These are phyloP conservation scores for Eruca vesicaria DNA, from an alignment of 441 rosid genomes.

Conservation along the genomic window DNA sequence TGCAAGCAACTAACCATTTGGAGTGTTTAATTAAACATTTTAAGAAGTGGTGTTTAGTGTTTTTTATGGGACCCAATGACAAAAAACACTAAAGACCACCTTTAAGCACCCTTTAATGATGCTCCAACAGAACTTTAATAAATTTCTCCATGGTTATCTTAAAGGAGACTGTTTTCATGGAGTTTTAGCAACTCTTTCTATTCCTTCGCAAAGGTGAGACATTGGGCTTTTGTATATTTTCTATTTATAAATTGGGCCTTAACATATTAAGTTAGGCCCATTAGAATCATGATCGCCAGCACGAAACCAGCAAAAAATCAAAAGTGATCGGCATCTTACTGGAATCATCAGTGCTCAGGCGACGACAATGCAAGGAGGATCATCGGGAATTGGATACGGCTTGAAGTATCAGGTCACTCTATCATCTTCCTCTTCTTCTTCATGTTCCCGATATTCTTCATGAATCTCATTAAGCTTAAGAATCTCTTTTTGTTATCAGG, in stretches of 20 bases:
- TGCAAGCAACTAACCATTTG: too few relatives aligned
- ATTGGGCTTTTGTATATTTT: neutral
- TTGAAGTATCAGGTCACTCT: conserved; percentile 78
- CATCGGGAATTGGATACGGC: conserved; percentile 84
- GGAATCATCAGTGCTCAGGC: conserved; percentile 23
- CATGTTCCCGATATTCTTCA: neutral
- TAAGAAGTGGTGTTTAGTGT: too few relatives aligned
- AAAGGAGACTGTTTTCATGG: too few relatives aligned
- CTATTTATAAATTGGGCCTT: neutral
- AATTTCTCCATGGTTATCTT: too few relatives aligned
- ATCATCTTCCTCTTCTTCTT: neutral
- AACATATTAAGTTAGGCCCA: conserved; percentile 9
- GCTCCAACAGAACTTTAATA: too few relatives aligned
- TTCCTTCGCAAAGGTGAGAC: too few relatives aligned
- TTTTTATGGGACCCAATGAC: too few relatives aligned
- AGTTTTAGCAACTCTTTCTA: too few relatives aligned
- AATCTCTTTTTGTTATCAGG: conserved; percentile 38
- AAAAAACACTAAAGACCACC: too few relatives aligned
- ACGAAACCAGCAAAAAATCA: neutral
- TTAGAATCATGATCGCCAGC: neutral
- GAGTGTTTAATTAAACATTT: too few relatives aligned
- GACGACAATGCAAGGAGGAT: conserved; percentile 78
- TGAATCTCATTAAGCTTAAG: neutral
- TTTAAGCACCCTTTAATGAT: too few relatives aligned
- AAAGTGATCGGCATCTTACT: neutral